Evolutionary conservation across 2,329 filamentous ascomycete species (phyloP), one percentile per base, ranked within the genome.

Genomic region (Pezicula neosporulosa): DNA sequence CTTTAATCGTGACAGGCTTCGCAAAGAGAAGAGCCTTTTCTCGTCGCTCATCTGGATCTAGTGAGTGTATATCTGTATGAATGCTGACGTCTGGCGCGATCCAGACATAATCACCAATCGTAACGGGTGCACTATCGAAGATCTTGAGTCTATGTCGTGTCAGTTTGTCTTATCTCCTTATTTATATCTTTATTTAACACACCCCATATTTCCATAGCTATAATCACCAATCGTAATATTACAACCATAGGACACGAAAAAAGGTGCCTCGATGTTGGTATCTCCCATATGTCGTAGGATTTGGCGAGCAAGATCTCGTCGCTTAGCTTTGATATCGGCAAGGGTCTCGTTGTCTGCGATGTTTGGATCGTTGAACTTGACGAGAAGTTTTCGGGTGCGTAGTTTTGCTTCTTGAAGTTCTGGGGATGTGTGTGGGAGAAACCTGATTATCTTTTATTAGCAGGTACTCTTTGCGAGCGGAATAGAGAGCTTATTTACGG

Each of bases 81-180:
- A 94, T 78, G 46, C 75, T 81, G 0, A 92, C 86, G 59, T 83
- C 85, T 0, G 89, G 86, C 0, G 86, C 89, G 49, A 92, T 74
- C 76, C 60, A 42, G 10, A 54, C 51, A 35, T 53, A 48, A 18
- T 54, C 38, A 27, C 61, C 60, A 36, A 63, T 61, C 12, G 67
- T 72, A 38, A 92, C 84, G 2, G 82, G 72, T 2, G 60, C 60
- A 21, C 52, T 59, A 42, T 63, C 59, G 41, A 51, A 57, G 19
- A 63, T 60, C 4, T 54, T 53, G 10, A 63, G 48, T 36, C 60
- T 63, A 19, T 18, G 27, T 44, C 13, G 50, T 45, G 12, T 33
- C 30, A 33, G 30, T 13, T 9, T 9, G 12, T 33, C 30, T 33
- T 13, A 33, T 7, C 9, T 3, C 5, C 9, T 33, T 33, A 33